Percentiles rank a stretch among this genome's conserved stretches.
These are phyloP conservation scores for Chenopodium suecicum DNA, from an alignment of 148 eudicot genomes.

Conservation along the genomic window DNA sequence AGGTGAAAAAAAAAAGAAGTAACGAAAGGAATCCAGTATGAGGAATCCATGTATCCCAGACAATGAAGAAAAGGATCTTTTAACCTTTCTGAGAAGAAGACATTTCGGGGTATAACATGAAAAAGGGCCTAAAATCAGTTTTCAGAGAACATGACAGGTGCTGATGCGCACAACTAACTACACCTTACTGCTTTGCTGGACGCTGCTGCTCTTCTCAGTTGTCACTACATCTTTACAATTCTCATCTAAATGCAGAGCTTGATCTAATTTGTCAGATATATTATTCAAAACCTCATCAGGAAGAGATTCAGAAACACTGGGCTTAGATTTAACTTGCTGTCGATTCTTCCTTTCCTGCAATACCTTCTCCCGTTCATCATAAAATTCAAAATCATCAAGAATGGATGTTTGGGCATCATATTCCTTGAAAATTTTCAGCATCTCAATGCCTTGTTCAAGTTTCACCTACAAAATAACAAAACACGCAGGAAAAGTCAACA, in stretches of 20 bases:
- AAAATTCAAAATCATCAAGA: slow-evolving; percentile 78
- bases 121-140: slow-evolving; percentile 14
- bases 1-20: slow-evolving; percentile 1
- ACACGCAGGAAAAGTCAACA: not conserved
- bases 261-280: slow-evolving; percentile 66
- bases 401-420: slow-evolving; percentile 68
- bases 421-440: slow-evolving; percentile 84
- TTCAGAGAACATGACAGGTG: slow-evolving; percentile 14
- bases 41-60: not conserved
- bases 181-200: slow-evolving; percentile 31
- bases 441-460: slow-evolving; percentile 80
- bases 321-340: slow-evolving; percentile 49
- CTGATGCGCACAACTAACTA: slow-evolving; percentile 30
- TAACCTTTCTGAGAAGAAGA: slow-evolving; percentile 2
- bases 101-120: not conserved
- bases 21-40: slow-evolving; percentile 6
- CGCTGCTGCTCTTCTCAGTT: slow-evolving; percentile 25
- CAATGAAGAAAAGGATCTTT: not conserved
- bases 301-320: slow-evolving; percentile 34
- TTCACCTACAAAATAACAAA: slow-evolving; percentile 59
- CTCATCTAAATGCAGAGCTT: slow-evolving; percentile 67
- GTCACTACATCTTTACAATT: slow-evolving; percentile 38
- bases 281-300: slow-evolving; percentile 49
- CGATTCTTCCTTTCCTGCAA: slow-evolving; percentile 74
- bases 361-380: slow-evolving; percentile 77